Evolutionary conservation across 257 asterid species (phyloP).

Genomic region (Cordia subcordata): DNA sequence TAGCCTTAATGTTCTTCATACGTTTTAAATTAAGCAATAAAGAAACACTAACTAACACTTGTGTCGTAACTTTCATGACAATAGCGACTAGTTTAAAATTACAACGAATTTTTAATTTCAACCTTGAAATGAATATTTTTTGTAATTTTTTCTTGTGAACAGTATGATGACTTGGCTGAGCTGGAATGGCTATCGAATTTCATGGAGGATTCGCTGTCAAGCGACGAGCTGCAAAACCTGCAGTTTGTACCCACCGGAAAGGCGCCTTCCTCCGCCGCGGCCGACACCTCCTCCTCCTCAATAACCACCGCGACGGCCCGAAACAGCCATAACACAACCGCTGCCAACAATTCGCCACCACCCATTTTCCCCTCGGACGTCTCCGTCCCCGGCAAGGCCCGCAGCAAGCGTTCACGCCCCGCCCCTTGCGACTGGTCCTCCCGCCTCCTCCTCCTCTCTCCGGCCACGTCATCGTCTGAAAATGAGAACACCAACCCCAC

Average conservation of each 20-base stretch:
- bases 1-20: too few species aligned
- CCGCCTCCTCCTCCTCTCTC: conserved; percentile 65
- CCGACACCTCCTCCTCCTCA: conserved; percentile 35
- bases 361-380: conserved; percentile 59
- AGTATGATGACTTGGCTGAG: conserved; percentile 94
- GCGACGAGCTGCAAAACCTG: conserved; percentile 62
- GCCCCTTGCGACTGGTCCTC: conserved; percentile 96
- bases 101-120: not conserved
- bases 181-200: conserved; percentile 97
- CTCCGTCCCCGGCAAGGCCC: conserved; percentile 87
- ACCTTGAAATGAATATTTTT: not conserved
- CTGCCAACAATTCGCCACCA: conserved; percentile 25
- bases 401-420: conserved; percentile 95
- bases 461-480: conserved; percentile 30
- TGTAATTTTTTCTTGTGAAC: conserved; percentile 7
- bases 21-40: too few species aligned
- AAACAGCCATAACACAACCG: conserved; percentile 15
- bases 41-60: too few species aligned
- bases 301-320: conserved; percentile 34
- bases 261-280: conserved; percentile 25
- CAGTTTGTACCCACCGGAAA: conserved; percentile 42
- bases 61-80: too few species aligned
- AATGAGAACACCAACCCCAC: not conserved
- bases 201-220: conserved; percentile 94
- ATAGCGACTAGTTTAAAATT: not conserved